phyloP scores from a whole-genome alignment of 1,284 basidiomycete species.

The Spongiforma sp. region DNA sequence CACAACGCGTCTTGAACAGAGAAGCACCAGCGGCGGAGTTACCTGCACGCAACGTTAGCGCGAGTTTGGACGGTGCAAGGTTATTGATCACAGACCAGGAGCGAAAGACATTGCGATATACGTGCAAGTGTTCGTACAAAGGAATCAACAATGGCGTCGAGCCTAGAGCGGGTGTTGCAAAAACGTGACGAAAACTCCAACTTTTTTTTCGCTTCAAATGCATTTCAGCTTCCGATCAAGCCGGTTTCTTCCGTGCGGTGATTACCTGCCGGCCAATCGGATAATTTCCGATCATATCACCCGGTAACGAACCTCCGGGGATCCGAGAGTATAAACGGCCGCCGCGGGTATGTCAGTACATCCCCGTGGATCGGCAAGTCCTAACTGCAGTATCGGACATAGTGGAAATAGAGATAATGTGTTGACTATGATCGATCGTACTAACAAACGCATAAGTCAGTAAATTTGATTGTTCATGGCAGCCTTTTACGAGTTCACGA shows the following conservation, averaged over 20 bases:
- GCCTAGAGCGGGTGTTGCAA: constrained; percentile 9
- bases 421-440: no score
- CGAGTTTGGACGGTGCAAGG: not conserved
- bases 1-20: constrained; percentile 97
- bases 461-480: no score
- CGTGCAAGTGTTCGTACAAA: constrained; percentile 10
- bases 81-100: constrained; percentile 26
- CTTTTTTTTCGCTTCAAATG: constrained; percentile 20
- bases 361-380: no score
- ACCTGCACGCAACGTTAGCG: constrained; percentile 53
- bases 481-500: no score
- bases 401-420: no score
- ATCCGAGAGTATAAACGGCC: not conserved
- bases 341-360: no score
- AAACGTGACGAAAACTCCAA: not conserved
- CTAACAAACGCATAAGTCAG: no score
- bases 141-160: constrained; percentile 1
- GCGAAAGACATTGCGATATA: constrained; percentile 31
- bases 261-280: constrained; percentile 31
- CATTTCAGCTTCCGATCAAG: constrained; percentile 29
- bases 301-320: not conserved
- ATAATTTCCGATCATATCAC: constrained; percentile 5
- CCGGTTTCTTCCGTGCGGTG: constrained; percentile 35
- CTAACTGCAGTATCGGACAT: no score
- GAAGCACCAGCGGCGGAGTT: constrained; percentile 88